Conservation (phyloP, 768 basidiomycete species). For the Mycena crocata region DNA sequence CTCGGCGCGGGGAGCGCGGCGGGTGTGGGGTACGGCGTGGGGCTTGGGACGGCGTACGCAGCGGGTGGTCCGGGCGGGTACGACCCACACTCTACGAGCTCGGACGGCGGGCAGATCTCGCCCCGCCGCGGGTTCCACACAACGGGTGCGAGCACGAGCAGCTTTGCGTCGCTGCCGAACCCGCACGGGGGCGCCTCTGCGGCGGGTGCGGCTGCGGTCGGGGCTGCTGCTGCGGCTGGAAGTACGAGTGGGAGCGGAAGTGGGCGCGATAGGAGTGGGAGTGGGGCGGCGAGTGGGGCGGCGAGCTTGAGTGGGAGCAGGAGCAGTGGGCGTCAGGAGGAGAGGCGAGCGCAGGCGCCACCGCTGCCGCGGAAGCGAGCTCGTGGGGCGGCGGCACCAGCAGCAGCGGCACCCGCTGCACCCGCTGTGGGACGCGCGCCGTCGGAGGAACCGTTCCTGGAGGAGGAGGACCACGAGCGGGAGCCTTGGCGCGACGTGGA, state of each 20-base stretch:
- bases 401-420: background rate
- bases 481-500: conserved; percentile 3
- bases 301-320: conserved; percentile 6
- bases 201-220: background rate
- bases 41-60: background rate
- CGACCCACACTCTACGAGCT: no score
- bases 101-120: background rate
- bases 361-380: conserved; percentile 31
- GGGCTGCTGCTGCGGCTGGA: no score
- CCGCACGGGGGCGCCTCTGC: background rate
- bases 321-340: background rate
- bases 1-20: background rate
- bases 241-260: no score
- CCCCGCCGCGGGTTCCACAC: conserved; percentile 29
- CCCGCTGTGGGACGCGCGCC: conserved; percentile 5
- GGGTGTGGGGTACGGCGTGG: background rate
- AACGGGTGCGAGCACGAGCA: conserved; percentile 8
- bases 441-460: conserved; percentile 6
- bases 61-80: background rate
- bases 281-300: background rate
- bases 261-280: no score
- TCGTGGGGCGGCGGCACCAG: background rate
- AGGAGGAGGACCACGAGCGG: conserved; percentile 6
- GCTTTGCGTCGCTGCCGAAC: background rate
- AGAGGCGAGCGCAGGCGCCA: conserved; percentile 18